Conservation (phyloP, 2,329 filamentous ascomycete species). For the Verticillium longisporum region DNA sequence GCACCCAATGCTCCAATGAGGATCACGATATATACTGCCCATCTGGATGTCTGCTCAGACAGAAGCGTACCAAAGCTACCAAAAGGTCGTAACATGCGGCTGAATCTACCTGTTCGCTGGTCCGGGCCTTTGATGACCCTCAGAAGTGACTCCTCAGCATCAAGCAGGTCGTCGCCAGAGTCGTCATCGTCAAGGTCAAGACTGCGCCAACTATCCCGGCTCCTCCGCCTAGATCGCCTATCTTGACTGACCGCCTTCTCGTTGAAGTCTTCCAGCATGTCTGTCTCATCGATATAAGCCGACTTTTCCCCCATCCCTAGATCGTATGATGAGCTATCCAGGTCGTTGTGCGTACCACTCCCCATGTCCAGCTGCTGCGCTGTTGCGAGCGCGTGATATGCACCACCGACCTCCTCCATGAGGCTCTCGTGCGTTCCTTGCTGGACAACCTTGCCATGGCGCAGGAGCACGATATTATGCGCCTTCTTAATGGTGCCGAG, state of each 20-base stretch:
- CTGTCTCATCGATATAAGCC: background rate
- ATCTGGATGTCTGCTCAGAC: slow-evolving; percentile 12
- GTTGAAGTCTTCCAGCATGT: background rate
- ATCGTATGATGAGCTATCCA: background rate
- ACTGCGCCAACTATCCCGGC: background rate
- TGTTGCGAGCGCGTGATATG: slow-evolving; percentile 16
- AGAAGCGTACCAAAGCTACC: slow-evolving; percentile 13
- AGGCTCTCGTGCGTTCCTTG: slow-evolving; percentile 16
- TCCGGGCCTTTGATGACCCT: background rate
- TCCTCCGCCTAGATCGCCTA: background rate
- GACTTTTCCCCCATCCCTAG: background rate
- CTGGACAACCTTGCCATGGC: slow-evolving; percentile 35
- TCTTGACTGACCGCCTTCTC: background rate
- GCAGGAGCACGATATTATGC: slow-evolving; percentile 32
- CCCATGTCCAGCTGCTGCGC: slow-evolving; percentile 13
- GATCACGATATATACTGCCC: slow-evolving; percentile 16
- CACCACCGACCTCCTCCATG: slow-evolving; percentile 7
- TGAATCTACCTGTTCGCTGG: background rate
- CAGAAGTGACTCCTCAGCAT: background rate
- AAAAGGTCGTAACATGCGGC: background rate
- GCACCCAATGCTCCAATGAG: slow-evolving; percentile 17
- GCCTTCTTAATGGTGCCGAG: slow-evolving; percentile 24
- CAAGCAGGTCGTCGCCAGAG: background rate
- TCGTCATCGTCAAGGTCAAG: background rate
- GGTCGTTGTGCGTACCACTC: background rate